Conservation (phyloP, 2,329 filamentous ascomycete genomes). For the Sporothrix protearum region DNA sequence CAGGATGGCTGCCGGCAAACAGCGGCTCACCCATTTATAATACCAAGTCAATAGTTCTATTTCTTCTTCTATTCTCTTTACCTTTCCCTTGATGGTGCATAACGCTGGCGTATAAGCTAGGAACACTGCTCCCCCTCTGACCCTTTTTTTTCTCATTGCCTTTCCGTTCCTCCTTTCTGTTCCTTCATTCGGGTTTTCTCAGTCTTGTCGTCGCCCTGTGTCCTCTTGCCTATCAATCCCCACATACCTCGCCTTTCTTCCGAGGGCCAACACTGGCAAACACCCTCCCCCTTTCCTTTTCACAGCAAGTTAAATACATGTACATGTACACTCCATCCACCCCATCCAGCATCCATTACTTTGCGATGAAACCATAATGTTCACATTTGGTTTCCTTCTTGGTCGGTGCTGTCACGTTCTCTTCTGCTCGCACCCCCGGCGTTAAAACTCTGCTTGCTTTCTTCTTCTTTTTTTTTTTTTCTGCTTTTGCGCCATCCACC, state of each 20-base stretch:
- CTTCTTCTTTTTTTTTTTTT: not conserved
- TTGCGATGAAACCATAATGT: conserved; percentile 12
- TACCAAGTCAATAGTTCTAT: not conserved
- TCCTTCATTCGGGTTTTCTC: not conserved
- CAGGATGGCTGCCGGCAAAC: not conserved
- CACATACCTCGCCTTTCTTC: conserved; percentile 14
- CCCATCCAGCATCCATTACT: not conserved
- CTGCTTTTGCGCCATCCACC: conserved; percentile 8
- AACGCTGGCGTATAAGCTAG: conserved; percentile 16
- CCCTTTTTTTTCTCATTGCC: not conserved
- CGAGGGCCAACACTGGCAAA: not conserved
- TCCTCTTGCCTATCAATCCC: not conserved
- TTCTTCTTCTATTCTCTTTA: not conserved
- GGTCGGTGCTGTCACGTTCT: too few species aligned
- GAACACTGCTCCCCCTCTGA: not conserved
- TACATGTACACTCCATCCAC: not conserved
- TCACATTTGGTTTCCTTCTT: conserved; percentile 21
- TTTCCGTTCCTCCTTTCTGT: not conserved
- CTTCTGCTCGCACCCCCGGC: conserved; percentile 12
- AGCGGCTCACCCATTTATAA: not conserved
- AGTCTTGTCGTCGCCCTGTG: not conserved
- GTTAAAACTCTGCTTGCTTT: not conserved
- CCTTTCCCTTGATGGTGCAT: conserved; percentile 14
- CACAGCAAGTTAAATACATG: too few species aligned
- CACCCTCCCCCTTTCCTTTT: not conserved